Conservation (phyloP, 495 filamentous ascomycete genomes). For the Aspergillus nidulans region DNA sequence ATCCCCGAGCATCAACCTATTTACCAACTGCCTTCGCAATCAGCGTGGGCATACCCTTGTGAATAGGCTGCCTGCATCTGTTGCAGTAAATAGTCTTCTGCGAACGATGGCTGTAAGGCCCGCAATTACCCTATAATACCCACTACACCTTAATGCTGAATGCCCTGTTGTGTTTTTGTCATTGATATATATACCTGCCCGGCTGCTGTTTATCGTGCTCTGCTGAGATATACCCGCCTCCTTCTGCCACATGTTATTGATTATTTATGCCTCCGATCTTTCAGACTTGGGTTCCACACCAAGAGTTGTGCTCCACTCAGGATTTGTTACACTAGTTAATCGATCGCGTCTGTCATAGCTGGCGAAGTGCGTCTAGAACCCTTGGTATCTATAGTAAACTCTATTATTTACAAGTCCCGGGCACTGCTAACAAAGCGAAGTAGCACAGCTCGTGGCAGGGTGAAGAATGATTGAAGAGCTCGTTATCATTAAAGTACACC, state of each 20-base stretch:
- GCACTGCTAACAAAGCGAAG: no score
- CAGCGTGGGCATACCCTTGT: constrained; percentile 32
- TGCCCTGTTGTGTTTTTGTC: neutral
- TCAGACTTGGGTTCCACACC: no score
- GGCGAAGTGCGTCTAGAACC: no score
- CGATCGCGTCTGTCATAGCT: no score
- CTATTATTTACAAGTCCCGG: no score
- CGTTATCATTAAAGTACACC: no score
- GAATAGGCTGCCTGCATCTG: constrained; percentile 11
- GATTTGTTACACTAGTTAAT: no score
- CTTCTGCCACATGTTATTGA: neutral
- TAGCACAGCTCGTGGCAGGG: no score
- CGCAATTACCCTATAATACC: neutral
- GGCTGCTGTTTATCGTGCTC: neutral
- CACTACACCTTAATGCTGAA: neutral
- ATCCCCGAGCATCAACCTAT: constrained; percentile 22
- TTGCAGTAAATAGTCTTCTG: neutral
- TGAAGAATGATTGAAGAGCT: no score
- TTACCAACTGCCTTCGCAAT: constrained; percentile 22
- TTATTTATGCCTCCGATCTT: no score
- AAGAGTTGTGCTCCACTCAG: no score
- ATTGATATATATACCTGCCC: neutral
- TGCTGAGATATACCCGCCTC: neutral
- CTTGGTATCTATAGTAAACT: no score
- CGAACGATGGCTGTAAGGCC: neutral